Conservation (phyloP, 352 stramenopile genomes). For the Phytophthora foliorum region DNA sequence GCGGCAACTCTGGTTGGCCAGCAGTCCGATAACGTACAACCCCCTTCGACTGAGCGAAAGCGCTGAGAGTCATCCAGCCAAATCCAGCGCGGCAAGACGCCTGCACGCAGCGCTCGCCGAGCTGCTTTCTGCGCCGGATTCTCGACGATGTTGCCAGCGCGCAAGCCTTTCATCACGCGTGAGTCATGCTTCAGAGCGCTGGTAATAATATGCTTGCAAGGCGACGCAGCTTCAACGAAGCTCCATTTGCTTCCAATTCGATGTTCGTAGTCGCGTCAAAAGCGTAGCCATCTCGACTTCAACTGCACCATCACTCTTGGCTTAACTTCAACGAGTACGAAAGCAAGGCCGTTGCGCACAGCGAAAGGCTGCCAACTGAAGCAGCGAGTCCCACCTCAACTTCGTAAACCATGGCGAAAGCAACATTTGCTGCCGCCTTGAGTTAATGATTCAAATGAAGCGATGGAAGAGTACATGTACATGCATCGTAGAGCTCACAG, state of each 20-base stretch:
- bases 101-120: neutral
- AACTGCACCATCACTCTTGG: slow-evolving; percentile 36
- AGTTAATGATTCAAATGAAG: neutral
- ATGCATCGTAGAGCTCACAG: slow-evolving; percentile 8
- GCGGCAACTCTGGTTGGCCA: neutral
- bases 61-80: too few relatives aligned
- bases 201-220: too few relatives aligned
- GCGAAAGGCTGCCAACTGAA: slow-evolving; percentile 1
- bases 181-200: too few relatives aligned
- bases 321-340: slow-evolving; percentile 14
- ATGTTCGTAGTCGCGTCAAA: slow-evolving; percentile 6
- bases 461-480: slow-evolving; percentile 3
- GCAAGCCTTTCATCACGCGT: too few relatives aligned
- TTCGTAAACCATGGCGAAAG: neutral
- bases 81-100: neutral
- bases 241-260: slow-evolving; percentile 6
- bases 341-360: slow-evolving; percentile 4
- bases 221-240: slow-evolving; percentile 1
- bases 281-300: slow-evolving; percentile 30
- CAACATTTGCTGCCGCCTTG: too few relatives aligned
- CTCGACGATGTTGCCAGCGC: too few relatives aligned
- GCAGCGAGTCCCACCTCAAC: neutral
- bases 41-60: too few relatives aligned
- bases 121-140: neutral
- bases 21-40: too few relatives aligned